These are phyloP conservation scores for Yarrowia sp. DNA, from an alignment of 805 yeast genomes.

Conservation along the genomic window DNA sequence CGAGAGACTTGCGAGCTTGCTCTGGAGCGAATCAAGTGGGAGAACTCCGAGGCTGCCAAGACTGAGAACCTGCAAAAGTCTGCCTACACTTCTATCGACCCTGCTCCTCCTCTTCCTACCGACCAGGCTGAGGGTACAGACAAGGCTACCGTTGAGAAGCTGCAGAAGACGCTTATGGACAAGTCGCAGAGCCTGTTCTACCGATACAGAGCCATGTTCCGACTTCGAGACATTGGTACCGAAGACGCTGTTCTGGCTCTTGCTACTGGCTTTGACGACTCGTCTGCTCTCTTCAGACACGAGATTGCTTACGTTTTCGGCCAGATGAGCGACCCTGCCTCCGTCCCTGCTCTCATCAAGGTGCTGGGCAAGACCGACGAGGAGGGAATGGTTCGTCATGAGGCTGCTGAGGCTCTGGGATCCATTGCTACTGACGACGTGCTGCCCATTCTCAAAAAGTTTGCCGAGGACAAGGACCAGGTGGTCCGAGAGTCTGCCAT, in stretches of 20 bases:
- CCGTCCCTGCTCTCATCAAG: constrained; percentile 82
- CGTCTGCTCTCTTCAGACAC: constrained; percentile 92
- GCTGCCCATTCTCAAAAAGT: constrained; percentile 76
- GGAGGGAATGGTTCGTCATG: constrained; percentile 99
- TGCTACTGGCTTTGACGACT: constrained; percentile 84
- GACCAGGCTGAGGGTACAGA: constrained; percentile 43
- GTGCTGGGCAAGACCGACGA: constrained; percentile 72
- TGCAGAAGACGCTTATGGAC: constrained; percentile 68
- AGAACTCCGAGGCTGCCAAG: constrained; percentile 61
- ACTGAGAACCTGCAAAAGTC: constrained; percentile 71
- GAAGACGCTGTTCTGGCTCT: constrained; percentile 90
- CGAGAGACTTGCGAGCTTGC: constrained; percentile 98
- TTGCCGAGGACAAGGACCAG: constrained; percentile 73
- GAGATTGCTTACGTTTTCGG: constrained; percentile 99
- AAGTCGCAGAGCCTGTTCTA: constrained; percentile 78
- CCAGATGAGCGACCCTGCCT: constrained; percentile 88
- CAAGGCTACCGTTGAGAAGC: constrained; percentile 52
- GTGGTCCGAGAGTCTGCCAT: constrained; percentile 96
- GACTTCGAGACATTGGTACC: constrained; percentile 90
- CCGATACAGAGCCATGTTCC: constrained; percentile 97
- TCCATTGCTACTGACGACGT: constrained; percentile 95
- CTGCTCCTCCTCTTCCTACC: constrained; percentile 95
- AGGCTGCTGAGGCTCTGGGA: constrained; percentile 98
- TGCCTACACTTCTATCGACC: constrained; percentile 84
- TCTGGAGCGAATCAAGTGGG: constrained; percentile 92